Base-by-base conservation (phyloP, 2,329 filamentous ascomycete genomes). In the Aspergillus fischeri region DNA sequence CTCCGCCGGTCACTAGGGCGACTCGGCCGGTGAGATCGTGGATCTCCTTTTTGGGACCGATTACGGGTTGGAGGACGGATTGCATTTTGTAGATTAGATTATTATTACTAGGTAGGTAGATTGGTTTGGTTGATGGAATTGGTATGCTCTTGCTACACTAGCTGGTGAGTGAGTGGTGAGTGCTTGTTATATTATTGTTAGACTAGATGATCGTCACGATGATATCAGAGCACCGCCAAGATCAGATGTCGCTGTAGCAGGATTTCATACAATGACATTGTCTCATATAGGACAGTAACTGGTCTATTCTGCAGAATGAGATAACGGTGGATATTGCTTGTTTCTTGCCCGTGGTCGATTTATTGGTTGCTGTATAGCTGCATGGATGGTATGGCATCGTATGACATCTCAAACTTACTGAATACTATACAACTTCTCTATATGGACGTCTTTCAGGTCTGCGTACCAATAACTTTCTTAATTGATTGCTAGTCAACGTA, bases 1-100 rank as follows among this genome's bases (percentile, higher is more conserved):
- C 72, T 25, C 75, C 73, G 5, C 75, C 75, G 0, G 71, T 74
- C 1, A 77, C 70, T 3, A 77, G 53, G 20, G 74, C 76, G 9
- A 75, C 69, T 17, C 72, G 67, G 11, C 73, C 75, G 24, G 65
- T 20, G 25, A 77, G 68, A 49, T 74, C 63, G 6, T 73, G 65
- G 0, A 75, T 70, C 9, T 75, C 61, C 35, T 70, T 66, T 20
- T 69, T 71, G 0, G 75, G 75, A 2, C 76, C 75, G 42, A 76
- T 61, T 29, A 73, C 60, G 5, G 69, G 72, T 32, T 74, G 68
- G 14, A 77, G 68, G 25, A 70, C 21, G 25, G 54, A 55, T n/a
- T 61, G 59, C 52, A 56, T 54, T 21, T 25, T 52, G 32, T 32
- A 11, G 11, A 38, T 17, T 35, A 35, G 10, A 29, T 11, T 11